phyloP scores from a whole-genome alignment of 495 filamentous ascomycete genomes.

The Hypoxylon trugodes region DNA sequence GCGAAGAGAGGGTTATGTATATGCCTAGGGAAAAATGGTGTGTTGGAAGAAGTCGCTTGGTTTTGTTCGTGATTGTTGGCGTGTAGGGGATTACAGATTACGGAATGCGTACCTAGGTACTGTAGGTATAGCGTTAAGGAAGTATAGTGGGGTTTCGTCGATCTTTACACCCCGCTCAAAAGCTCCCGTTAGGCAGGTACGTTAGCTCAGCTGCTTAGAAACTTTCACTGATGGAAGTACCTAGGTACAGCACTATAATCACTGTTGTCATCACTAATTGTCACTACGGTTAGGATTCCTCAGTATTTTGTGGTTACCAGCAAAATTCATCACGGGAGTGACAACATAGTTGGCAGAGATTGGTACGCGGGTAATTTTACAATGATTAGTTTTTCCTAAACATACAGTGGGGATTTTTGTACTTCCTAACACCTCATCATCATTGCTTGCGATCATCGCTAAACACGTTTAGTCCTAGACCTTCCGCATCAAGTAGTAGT shows the following conservation, averaged over 20 bases:
- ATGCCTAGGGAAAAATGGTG: background rate
- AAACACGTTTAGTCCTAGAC: slow-evolving; percentile 88
- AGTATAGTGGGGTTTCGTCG: background rate
- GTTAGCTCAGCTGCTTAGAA: no score
- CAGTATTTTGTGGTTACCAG: no score
- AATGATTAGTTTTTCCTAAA: slow-evolving; percentile 38
- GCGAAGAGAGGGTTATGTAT: background rate
- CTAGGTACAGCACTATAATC: background rate
- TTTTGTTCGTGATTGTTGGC: background rate
- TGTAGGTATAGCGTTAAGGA: background rate
- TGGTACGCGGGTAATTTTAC: slow-evolving; percentile 45
- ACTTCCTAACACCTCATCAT: slow-evolving; percentile 14
- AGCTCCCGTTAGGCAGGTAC: no score
- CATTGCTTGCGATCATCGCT: slow-evolving; percentile 57
- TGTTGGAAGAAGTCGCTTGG: no score
- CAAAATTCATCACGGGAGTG: background rate
- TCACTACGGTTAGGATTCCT: background rate
- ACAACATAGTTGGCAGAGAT: background rate
- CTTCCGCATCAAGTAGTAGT: slow-evolving; percentile 88
- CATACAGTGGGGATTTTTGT: slow-evolving; percentile 57
- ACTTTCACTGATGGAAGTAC: background rate
- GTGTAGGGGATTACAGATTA: no score
- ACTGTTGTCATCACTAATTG: no score
- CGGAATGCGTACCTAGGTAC: background rate
- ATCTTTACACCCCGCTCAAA: no score